A percentile compares a stretch with the other conserved stretches of the same genome.
Evolutionary conservation across 2,329 filamentous ascomycete genomes (phyloP).

Genomic region (Cucurbitaria berberidis): DNA sequence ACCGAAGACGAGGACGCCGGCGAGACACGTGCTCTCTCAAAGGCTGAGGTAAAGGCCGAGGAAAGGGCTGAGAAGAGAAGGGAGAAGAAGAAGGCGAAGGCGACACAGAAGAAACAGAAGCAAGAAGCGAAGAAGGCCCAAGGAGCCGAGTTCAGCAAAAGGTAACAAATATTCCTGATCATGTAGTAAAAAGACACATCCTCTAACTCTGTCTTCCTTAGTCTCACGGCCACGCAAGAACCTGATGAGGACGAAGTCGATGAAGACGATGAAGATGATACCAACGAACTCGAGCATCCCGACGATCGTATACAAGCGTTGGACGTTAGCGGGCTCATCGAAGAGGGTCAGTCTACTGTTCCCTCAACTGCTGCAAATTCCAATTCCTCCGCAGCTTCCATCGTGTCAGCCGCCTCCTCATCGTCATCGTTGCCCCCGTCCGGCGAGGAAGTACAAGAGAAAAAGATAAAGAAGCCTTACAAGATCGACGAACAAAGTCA

Average conservation of each 20-base stretch:
- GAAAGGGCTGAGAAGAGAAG: slow-evolving; percentile 54
- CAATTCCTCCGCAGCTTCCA: slow-evolving; percentile 49
- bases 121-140: slow-evolving; percentile 37
- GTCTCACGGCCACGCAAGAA: slow-evolving; percentile 27
- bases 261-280: slow-evolving; percentile 26
- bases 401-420: slow-evolving; percentile 54
- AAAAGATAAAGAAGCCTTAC: slow-evolving; percentile 40
- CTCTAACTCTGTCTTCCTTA: neutral
- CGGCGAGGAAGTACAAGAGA: slow-evolving; percentile 26
- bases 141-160: slow-evolving; percentile 36
- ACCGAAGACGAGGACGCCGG: slow-evolving; percentile 48
- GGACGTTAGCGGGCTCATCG: slow-evolving; percentile 47
- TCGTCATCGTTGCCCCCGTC: slow-evolving; percentile 54
- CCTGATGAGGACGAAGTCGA: slow-evolving; percentile 38
- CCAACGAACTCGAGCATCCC: slow-evolving; percentile 30
- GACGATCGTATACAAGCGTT: slow-evolving; percentile 44
- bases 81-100: slow-evolving; percentile 55
- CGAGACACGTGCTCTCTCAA: slow-evolving; percentile 48
- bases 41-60: slow-evolving; percentile 49
- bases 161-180: neutral
- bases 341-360: slow-evolving; percentile 44
- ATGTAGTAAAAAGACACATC: neutral
- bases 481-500: slow-evolving; percentile 60
- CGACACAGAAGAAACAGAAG: slow-evolving; percentile 49
- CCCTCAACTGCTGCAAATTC: slow-evolving; percentile 43